These are phyloP conservation scores for Arthrobotrys musiformis DNA, from an alignment of 2,329 filamentous ascomycete genomes.

Conservation along the genomic window DNA sequence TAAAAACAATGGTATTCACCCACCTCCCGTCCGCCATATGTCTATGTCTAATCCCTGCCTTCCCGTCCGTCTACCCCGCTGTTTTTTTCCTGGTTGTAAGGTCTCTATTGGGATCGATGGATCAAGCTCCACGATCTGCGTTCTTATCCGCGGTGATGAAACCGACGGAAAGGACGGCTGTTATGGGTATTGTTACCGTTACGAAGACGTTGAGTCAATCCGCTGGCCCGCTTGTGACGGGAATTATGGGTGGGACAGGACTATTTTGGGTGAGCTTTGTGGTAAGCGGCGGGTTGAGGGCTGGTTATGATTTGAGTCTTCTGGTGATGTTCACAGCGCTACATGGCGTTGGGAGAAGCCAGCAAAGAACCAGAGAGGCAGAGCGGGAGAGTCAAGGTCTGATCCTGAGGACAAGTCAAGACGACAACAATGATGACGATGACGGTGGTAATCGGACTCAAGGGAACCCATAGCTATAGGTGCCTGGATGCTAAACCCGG, in stretches of 20 bases:
- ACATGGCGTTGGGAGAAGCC: conserved; percentile 41
- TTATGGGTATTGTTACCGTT: conserved; percentile 77
- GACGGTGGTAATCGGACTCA: not conserved
- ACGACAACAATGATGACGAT: not conserved
- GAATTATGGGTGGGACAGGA: conserved; percentile 69
- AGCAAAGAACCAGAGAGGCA: not conserved
- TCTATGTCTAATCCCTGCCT: conserved; percentile 72
- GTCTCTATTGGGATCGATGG: conserved; percentile 74
- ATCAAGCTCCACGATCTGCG: conserved; percentile 75
- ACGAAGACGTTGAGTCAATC: conserved; percentile 74
- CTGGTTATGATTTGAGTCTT: conserved; percentile 71
- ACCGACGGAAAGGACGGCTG: conserved; percentile 74
- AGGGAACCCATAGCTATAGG: not conserved
- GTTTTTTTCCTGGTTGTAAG: conserved; percentile 72
- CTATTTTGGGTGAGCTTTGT: conserved; percentile 73
- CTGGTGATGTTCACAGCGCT: conserved; percentile 65
- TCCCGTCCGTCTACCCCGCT: conserved; percentile 67
- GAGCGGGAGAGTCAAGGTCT: not conserved
- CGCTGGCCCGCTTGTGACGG: conserved; percentile 72
- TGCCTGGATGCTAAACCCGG: not conserved
- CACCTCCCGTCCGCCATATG: conserved; percentile 76
- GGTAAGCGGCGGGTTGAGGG: conserved; percentile 72
- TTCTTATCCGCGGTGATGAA: conserved; percentile 75
- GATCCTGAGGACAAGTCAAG: not conserved
- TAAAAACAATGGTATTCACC: conserved; percentile 61